These are phyloP conservation scores for Hemerocallis citrina DNA, from an alignment of 106 monocot species.

Conservation along the genomic window DNA sequence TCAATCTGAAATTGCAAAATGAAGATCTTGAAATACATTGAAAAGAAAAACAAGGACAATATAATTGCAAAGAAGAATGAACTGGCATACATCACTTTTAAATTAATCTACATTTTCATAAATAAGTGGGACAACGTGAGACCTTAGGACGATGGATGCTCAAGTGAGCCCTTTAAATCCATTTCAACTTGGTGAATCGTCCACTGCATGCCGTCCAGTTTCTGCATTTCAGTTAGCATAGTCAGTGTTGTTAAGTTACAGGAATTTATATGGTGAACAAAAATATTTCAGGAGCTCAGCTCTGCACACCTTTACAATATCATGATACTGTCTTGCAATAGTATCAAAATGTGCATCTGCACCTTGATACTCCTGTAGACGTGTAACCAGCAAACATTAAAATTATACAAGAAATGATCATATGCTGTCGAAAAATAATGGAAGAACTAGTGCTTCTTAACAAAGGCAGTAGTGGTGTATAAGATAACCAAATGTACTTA, in stretches of 20 bases:
- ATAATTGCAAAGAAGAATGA: background rate
- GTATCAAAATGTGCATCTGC: conserved; percentile 96
- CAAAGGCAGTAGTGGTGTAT: background rate
- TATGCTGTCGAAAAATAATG: background rate
- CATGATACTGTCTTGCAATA: conserved; percentile 94
- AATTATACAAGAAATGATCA: background rate
- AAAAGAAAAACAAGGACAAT: background rate
- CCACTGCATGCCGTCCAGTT: conserved; percentile 93
- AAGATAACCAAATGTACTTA: background rate
- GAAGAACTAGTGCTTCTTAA: background rate
- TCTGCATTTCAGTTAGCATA: conserved; percentile 31
- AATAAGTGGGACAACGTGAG: background rate
- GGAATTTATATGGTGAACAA: background rate
- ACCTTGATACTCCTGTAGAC: conserved; percentile 94
- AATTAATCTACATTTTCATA: background rate
- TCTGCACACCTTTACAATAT: conserved; percentile 81
- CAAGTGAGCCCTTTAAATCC: conserved; percentile 69
- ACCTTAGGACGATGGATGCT: conserved; percentile 23
- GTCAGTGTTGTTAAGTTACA: background rate
- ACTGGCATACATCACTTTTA: too few species aligned
- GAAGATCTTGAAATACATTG: background rate
- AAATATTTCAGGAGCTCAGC: conserved; percentile 4
- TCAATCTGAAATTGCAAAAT: background rate
- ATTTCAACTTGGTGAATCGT: conserved; percentile 96
- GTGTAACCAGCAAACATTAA: conserved; percentile 51